Percentiles rank a stretch among this genome's conserved stretches.
These are phyloP conservation scores for Plenodomus tracheiphilus DNA, from an alignment of 2,329 filamentous ascomycete species.

Conservation along the genomic window DNA sequence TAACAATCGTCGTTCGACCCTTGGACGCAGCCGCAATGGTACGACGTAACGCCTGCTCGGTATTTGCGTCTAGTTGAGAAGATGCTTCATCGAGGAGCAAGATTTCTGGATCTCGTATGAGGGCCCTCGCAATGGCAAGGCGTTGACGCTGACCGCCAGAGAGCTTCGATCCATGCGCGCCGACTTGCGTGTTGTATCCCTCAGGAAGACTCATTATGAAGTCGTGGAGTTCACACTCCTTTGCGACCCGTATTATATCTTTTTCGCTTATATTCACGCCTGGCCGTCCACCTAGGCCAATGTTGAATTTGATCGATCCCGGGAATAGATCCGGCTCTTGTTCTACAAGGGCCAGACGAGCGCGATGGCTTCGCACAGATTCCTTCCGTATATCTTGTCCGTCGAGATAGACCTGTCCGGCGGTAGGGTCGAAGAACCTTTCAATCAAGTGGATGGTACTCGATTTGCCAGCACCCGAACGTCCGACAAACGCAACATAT, in stretches of 20 bases:
- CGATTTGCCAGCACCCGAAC: slow-evolving; percentile 52
- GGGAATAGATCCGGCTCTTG: slow-evolving; percentile 53
- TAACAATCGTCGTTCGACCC: slow-evolving; percentile 67
- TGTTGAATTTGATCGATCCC: slow-evolving; percentile 50
- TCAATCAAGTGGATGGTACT: slow-evolving; percentile 53
- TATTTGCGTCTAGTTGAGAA: slow-evolving; percentile 51
- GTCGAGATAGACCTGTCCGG: slow-evolving; percentile 47
- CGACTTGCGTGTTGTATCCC: slow-evolving; percentile 52
- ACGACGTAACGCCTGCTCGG: slow-evolving; percentile 36
- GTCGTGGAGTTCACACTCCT: slow-evolving; percentile 51
- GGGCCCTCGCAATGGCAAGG: slow-evolving; percentile 51
- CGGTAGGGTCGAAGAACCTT: slow-evolving; percentile 49
- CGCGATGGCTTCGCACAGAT: slow-evolving; percentile 43
- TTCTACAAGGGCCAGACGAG: slow-evolving; percentile 47
- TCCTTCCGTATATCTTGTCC: slow-evolving; percentile 47
- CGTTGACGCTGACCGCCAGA: slow-evolving; percentile 53
- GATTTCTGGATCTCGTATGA: slow-evolving; percentile 51
- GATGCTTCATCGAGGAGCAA: slow-evolving; percentile 54
- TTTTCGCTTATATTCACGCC: slow-evolving; percentile 25
- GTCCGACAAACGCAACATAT: slow-evolving; percentile 49
- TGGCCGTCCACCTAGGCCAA: slow-evolving; percentile 45
- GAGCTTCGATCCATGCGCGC: slow-evolving; percentile 48
- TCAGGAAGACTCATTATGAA: slow-evolving; percentile 53
- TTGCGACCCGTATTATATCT: slow-evolving; percentile 42
- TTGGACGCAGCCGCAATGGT: slow-evolving; percentile 47